Percentiles rank a stretch among this genome's conserved stretches.
These are phyloP conservation scores for Macadamia integrifolia DNA, from an alignment of 164 flowering plant genomes.

Conservation along the genomic window DNA sequence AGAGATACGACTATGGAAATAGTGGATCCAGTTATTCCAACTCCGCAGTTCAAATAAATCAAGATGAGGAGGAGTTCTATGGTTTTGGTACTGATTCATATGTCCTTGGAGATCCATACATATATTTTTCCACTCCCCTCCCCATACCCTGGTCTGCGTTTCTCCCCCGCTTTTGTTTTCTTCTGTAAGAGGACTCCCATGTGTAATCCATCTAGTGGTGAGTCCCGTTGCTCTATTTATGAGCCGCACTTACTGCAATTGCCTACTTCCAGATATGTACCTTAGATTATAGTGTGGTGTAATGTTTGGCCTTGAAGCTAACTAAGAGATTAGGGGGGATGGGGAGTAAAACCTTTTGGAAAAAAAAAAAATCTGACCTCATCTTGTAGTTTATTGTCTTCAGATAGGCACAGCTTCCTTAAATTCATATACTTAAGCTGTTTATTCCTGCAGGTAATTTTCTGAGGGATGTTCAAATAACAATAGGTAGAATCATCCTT, in stretches of 20 bases:
- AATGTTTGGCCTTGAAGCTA: not conserved
- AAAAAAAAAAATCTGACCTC: not conserved
- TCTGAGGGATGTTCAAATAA: constrained; percentile 84
- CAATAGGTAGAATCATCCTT: constrained; percentile 68
- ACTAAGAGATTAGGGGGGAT: too few species aligned
- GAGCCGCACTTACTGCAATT: not conserved
- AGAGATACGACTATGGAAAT: constrained; percentile 40
- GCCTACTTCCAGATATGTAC: too few species aligned
- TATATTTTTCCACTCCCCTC: too few species aligned
- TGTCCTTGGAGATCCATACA: not conserved
- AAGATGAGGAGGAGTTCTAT: constrained; percentile 68
- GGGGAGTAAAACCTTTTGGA: not conserved
- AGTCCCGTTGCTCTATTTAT: constrained; percentile 1
- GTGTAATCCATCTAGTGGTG: not conserved
- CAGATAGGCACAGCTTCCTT: too few species aligned
- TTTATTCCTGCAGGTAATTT: constrained; percentile 85
- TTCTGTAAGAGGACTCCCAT: not conserved
- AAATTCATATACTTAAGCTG: constrained; percentile 14
- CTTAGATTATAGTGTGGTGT: not conserved
- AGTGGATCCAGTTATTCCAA: constrained; percentile 39
- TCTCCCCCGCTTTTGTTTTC: too few species aligned
- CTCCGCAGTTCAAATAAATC: constrained; percentile 36
- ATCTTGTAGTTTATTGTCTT: too few species aligned
- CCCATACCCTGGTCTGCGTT: too few species aligned
- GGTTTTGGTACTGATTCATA: constrained; percentile 62